A percentile compares a stretch with the other conserved stretches of the same genome.
Evolutionary conservation across 176 grass and related monocot species (phyloP).

Genomic region (Hordeum marinum): DNA sequence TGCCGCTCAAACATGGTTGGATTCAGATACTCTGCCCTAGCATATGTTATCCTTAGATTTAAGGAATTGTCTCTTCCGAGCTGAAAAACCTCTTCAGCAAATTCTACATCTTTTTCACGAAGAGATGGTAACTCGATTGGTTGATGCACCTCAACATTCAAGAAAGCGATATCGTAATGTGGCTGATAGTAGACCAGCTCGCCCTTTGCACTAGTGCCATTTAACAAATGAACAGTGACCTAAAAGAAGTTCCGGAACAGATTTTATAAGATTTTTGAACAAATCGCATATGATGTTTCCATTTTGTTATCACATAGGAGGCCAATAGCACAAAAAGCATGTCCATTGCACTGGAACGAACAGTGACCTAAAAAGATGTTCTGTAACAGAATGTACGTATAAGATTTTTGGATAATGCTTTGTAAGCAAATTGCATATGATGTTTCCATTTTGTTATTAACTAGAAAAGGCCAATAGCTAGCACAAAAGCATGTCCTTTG

Average conservation of each 20-base stretch:
- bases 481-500: too few species aligned
- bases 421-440: too few species aligned
- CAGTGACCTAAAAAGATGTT: too few species aligned
- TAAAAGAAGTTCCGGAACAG: background rate
- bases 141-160: background rate
- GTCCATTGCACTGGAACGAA: background rate
- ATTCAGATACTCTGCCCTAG: background rate
- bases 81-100: background rate
- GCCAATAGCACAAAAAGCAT: background rate
- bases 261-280: background rate
- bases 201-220: background rate
- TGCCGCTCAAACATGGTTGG: background rate
- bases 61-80: background rate
- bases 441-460: too few species aligned
- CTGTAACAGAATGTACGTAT: background rate
- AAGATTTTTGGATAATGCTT: background rate
- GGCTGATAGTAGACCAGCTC: background rate
- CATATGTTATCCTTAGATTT: background rate
- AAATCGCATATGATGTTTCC: background rate
- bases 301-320: background rate
- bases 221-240: too few species aligned
- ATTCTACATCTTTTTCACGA: background rate
- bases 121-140: background rate
- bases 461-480: too few species aligned
- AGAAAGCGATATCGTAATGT: slow-evolving; percentile 18